These are phyloP conservation scores for Anthostomella pinea DNA, from an alignment of 2,329 filamentous ascomycete genomes.

Conservation along the genomic window DNA sequence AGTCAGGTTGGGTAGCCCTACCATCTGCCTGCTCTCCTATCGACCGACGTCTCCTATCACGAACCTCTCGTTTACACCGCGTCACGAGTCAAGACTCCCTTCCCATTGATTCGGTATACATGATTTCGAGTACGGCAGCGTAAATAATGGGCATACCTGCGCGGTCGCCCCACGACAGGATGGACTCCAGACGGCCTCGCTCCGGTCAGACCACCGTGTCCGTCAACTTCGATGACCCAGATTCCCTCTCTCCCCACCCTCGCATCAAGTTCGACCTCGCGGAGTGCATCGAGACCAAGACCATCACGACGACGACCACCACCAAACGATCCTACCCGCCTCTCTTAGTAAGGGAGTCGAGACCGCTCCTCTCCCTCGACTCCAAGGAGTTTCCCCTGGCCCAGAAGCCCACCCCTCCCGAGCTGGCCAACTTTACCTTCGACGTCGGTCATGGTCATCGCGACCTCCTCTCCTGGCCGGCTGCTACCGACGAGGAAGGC, in stretches of 20 bases:
- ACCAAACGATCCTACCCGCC: conserved; percentile 83
- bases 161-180: conserved; percentile 18
- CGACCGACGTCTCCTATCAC: no score
- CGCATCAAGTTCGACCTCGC: conserved; percentile 56
- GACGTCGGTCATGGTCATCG: conserved; percentile 61
- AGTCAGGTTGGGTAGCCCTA: no score
- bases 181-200: conserved; percentile 32
- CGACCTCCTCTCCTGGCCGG: conserved; percentile 42
- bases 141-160: conserved; percentile 16
- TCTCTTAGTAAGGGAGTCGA: conserved; percentile 72
- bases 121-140: conserved; percentile 6
- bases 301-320: conserved; percentile 87
- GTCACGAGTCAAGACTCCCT: no score
- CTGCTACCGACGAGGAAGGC: no score
- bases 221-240: conserved; percentile 45
- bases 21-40: no score
- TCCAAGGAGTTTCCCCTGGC: conserved; percentile 89
- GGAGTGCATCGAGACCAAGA: conserved; percentile 66
- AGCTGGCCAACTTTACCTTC: conserved; percentile 75
- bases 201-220: conserved; percentile 42
- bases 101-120: conserved; percentile 11
- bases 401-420: conserved; percentile 73
- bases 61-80: no score
- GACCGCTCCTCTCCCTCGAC: conserved; percentile 70
- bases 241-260: conserved; percentile 36